Evolutionary conservation across 2,329 filamentous ascomycete species (phyloP).

Genomic region (Phaeosphaeriaceae sp.): DNA sequence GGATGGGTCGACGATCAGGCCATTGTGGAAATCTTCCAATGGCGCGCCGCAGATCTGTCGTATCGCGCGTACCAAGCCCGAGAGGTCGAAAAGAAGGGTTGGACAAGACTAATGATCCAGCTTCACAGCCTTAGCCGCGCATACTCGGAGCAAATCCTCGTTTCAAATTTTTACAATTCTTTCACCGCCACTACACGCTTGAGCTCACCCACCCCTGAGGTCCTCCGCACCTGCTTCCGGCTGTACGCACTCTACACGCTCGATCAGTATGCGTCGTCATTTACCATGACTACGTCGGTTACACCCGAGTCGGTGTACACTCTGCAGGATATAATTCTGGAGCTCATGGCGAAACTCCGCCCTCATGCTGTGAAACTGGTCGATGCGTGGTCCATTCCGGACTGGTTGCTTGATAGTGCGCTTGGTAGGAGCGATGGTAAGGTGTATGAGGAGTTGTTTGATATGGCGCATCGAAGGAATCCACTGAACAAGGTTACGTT

Average conservation of each 20-base stretch:
- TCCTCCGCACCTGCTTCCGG: slow-evolving; percentile 54
- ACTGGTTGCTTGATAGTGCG: slow-evolving; percentile 60
- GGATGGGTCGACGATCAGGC: slow-evolving; percentile 46
- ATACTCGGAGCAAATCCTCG: slow-evolving; percentile 58
- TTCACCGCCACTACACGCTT: slow-evolving; percentile 31
- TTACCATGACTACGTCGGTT: slow-evolving; percentile 54
- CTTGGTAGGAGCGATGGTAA: slow-evolving; percentile 60
- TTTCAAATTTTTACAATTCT: slow-evolving; percentile 55
- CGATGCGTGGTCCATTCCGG: slow-evolving; percentile 61
- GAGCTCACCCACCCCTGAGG: slow-evolving; percentile 35
- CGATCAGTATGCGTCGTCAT: slow-evolving; percentile 54
- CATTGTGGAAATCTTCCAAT: slow-evolving; percentile 55
- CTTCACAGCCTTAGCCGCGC: slow-evolving; percentile 53
- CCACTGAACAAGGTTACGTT: slow-evolving; percentile 60
- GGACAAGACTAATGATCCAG: slow-evolving; percentile 56
- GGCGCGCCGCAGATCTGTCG: slow-evolving; percentile 53
- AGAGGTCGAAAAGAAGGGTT: slow-evolving; percentile 54
- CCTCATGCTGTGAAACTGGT: slow-evolving; percentile 61
- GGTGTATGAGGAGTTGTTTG: slow-evolving; percentile 62
- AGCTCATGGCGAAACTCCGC: slow-evolving; percentile 56
- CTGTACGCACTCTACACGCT: slow-evolving; percentile 59
- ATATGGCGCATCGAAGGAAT: slow-evolving; percentile 59
- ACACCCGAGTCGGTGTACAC: slow-evolving; percentile 50
- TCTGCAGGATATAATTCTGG: slow-evolving; percentile 52
- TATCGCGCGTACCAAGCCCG: slow-evolving; percentile 54